Percentiles rank a stretch among this genome's conserved stretches.
phyloP scores from a whole-genome alignment of 805 yeast genomes.

The Sugiyamaella americana region DNA sequence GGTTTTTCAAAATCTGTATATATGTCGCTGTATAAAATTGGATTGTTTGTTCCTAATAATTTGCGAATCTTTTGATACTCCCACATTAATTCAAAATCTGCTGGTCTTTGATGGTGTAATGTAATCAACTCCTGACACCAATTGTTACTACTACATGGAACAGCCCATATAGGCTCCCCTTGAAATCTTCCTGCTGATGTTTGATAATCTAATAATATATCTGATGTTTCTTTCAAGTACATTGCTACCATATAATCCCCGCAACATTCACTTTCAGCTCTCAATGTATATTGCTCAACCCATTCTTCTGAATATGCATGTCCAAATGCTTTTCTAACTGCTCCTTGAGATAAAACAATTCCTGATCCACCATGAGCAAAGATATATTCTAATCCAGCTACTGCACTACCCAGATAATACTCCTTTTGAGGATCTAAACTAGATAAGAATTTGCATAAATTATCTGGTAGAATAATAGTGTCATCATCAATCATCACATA shows the following conservation, averaged over 20 bases:
- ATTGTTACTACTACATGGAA: conserved; percentile 14
- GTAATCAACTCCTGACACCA: conserved; percentile 31
- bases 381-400: conserved; percentile 18
- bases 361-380: conserved; percentile 38
- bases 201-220: conserved; percentile 9
- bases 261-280: conserved; percentile 29
- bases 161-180: conserved; percentile 25
- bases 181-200: conserved; percentile 24
- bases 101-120: conserved; percentile 27
- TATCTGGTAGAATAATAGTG: conserved; percentile 26
- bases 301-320: conserved; percentile 9
- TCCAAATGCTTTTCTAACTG: conserved; percentile 26
- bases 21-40: conserved; percentile 30
- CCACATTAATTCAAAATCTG: conserved; percentile 26
- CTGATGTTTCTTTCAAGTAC: conserved; percentile 20
- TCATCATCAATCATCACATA: conserved; percentile 33
- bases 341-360: conserved; percentile 28
- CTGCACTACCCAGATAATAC: conserved; percentile 30
- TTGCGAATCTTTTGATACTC: conserved; percentile 28
- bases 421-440: conserved; percentile 23
- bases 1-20: conserved; percentile 22
- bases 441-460: conserved; percentile 22
- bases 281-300: conserved; percentile 11
- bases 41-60: conserved; percentile 11
- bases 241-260: conserved; percentile 32